Evolutionary conservation across 2,329 filamentous ascomycete species (phyloP), one percentile per base, ranked within the genome.

Genomic region (Leptoxyphium fumago): DNA sequence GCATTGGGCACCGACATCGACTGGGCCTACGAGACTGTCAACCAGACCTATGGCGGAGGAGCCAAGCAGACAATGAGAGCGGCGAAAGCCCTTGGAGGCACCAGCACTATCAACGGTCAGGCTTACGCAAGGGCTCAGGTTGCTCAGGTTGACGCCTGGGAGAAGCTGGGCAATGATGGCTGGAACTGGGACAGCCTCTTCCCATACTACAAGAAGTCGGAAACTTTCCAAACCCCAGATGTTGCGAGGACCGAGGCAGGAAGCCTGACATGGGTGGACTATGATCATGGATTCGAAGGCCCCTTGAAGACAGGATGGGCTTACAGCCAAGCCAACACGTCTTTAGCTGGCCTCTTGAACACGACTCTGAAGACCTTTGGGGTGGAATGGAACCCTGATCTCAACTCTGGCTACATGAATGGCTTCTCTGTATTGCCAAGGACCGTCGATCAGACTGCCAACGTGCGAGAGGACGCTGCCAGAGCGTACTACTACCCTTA

Each of bases 401-500:
- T 62, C 1, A 69, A 71, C 49, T 58, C 56, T 10, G 68, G 70
- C 4, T 44, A 52, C 10, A 63, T 71, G 63, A 49, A 60, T n/a
- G 69, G 69, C 9, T 69, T 65, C 46, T 55, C 56, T 13, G 46
- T 64, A 2, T 68, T 61, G 53, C 65, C 68, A 2, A 60, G 58
- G 49, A 72, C 66, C 1, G 44, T 69, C 13, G 58, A 71, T 45
- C 46, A 54, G 1, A 53, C 55, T 2, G 53, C 55, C 13, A 56
- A 63, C 47, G 55, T 66, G 10, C 62, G 69, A 10, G 61, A 65
- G 45, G 68, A 72, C 54, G 66, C 70, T 30, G 69, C 66, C 3
- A 57, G 67, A 13, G 65, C 68, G 4, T 72, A 69, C 48, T 72
- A 70, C 49, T 68, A 59, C 43, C 67, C 69, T 1, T 52, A 66